Base-by-base conservation (phyloP, 2,329 filamentous ascomycete genomes). In the Trichoderma sp. region DNA sequence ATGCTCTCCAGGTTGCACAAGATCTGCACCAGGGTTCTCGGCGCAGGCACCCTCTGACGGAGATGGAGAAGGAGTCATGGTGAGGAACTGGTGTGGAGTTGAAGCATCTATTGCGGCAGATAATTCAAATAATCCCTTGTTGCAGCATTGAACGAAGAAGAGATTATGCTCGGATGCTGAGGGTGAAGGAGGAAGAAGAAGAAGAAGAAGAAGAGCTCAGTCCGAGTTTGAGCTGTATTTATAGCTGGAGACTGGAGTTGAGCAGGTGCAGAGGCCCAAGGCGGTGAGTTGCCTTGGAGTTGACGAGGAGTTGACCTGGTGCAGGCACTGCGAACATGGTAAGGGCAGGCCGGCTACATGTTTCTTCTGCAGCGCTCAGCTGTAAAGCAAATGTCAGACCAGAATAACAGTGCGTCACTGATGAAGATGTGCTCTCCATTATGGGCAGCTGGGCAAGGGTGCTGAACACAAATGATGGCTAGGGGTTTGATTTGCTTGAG, bases 241-340 rank as follows among this genome's bases (percentile, higher is more conserved):
- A 28, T 46, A 28, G n/a, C 26, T 14, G 13, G 21, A 18, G 26
- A 14, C 26, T 14, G 13, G 21, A 18, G 26, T 11, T 46, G 52
- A 60, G 28, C 43, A 32, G 37, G 49, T 60, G 65, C 46, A 60
- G 34, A 54, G 28, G 52, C 39, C 30, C 14, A 10, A 43, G 26
- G 64, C 64, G 54, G 64, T 66, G 54, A 58, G 30, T 5, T 37
- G 39, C 21, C 3, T 18, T 60, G 58, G n/a, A n/a, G 46, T 32
- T 46, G 46, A 49, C 11, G 30, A 28, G 32, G 65, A 59, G 54
- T 54, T 30, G 11, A 8, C 24, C 18, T 16, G 18, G 65, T 28
- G 64, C 43, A 30, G 5, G 13, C 18, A 55, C 32, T 66, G 64
- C 34, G n/a, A 21, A n/a, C n/a, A 8, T 13, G n/a, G 34, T 8